Conservation (phyloP, 768 basidiomycete genomes). For the Lenzites betulinus region DNA sequence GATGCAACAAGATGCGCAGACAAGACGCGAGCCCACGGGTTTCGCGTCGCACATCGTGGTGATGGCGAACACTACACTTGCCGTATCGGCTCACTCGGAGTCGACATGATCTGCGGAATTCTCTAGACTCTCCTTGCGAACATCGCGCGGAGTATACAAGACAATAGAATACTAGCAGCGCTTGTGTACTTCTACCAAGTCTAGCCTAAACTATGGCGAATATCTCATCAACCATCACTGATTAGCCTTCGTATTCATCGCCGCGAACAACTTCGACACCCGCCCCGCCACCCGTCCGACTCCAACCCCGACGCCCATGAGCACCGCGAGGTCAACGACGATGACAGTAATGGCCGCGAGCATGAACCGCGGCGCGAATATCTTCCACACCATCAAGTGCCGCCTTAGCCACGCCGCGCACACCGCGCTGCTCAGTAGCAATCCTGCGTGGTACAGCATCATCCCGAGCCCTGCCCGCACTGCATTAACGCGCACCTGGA, state of each 20-base stretch:
- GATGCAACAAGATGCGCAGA: slow-evolving; percentile 5
- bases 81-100: slow-evolving; percentile 10
- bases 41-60: neutral
- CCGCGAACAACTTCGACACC: slow-evolving; percentile 30
- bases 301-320: slow-evolving; percentile 65
- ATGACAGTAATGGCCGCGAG: slow-evolving; percentile 64
- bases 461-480: slow-evolving; percentile 60
- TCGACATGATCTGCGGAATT: slow-evolving; percentile 12
- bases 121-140: neutral
- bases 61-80: slow-evolving; percentile 7
- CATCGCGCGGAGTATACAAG: slow-evolving; percentile 5
- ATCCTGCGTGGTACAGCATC: slow-evolving; percentile 65
- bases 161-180: too few species aligned
- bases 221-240: neutral
- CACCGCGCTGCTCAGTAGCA: slow-evolving; percentile 70
- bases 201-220: neutral
- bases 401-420: slow-evolving; percentile 76
- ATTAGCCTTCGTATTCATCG: slow-evolving; percentile 17
- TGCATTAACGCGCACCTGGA: slow-evolving; percentile 41
- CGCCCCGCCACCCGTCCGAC: slow-evolving; percentile 43
- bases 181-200: slow-evolving; percentile 9
- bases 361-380: slow-evolving; percentile 97
- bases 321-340: slow-evolving; percentile 67
- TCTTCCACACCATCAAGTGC: slow-evolving; percentile 99
- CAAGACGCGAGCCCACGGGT: neutral